Conservation (phyloP, 202 grass and related monocot species). For the Schoenoplectus triqueter region DNA sequence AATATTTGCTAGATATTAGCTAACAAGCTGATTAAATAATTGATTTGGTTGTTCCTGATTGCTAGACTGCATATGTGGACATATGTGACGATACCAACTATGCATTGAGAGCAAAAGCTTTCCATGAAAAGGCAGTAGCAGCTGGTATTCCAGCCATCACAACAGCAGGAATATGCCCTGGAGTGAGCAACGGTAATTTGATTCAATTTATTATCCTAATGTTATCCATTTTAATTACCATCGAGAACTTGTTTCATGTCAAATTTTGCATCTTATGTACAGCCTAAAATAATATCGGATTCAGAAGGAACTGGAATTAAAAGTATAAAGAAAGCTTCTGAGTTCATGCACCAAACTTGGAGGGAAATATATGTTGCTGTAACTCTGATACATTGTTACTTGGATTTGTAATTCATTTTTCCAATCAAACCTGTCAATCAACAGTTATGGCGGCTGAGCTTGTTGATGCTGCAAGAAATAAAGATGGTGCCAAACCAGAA, state of each 20-base stretch:
- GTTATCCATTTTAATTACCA: background rate
- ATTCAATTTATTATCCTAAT: background rate
- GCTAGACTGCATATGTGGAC: constrained; percentile 79
- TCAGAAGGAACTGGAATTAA: background rate
- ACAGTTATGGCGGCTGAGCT: constrained; percentile 93
- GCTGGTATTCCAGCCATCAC: constrained; percentile 74
- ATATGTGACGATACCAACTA: constrained; percentile 73
- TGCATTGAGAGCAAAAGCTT: constrained; percentile 63
- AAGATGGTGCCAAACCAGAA: constrained; percentile 58
- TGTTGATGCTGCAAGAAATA: constrained; percentile 54
- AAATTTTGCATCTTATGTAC: background rate
- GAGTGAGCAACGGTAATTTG: constrained; percentile 79
- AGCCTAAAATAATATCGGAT: background rate
- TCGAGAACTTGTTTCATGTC: background rate
- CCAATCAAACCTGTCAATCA: background rate
- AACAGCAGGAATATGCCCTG: constrained; percentile 87
- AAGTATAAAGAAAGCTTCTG: background rate
- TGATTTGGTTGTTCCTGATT: constrained; percentile 8
- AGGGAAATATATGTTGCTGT: background rate
- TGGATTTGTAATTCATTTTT: background rate
- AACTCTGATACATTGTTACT: background rate
- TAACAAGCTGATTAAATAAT: background rate
- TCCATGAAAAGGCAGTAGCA: constrained; percentile 67
- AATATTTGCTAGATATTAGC: background rate
- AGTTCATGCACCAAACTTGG: background rate